Conservation (phyloP, 1,284 basidiomycete species). For the Fomes fomentarius region DNA sequence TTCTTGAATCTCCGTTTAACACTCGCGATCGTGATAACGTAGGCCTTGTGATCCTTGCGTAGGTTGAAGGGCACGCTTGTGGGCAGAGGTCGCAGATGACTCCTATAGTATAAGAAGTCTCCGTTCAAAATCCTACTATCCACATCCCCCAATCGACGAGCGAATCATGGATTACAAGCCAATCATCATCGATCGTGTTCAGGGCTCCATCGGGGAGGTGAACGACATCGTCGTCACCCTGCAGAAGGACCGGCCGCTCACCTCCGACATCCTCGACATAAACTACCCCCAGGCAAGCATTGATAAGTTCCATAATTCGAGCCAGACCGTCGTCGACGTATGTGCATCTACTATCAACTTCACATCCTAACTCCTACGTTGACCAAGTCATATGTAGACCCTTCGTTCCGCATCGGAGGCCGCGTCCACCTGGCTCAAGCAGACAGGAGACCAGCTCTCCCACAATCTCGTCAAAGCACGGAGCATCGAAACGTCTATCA, state of each 20-base stretch:
- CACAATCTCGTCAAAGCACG: conserved; percentile 3
- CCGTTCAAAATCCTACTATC: too few relatives aligned
- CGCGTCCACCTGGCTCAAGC: background rate
- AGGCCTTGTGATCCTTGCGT: too few relatives aligned
- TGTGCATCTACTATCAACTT: background rate
- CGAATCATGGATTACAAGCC: background rate
- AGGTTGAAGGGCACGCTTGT: too few relatives aligned
- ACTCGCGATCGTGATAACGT: too few relatives aligned
- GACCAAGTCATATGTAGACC: background rate
- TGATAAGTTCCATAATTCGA: background rate
- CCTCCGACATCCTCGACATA: conserved; percentile 4
- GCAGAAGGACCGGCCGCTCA: background rate
- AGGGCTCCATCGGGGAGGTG: background rate
- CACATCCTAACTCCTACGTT: background rate
- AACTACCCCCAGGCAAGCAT: conserved; percentile 6
- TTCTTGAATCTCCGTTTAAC: background rate
- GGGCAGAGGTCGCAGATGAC: too few relatives aligned
- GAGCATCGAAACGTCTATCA: background rate
- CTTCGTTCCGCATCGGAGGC: background rate
- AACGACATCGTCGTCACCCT: conserved; percentile 6
- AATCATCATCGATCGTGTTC: background rate
- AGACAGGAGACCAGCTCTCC: conserved; percentile 1
- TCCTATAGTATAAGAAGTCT: too few relatives aligned
- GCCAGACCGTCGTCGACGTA: background rate
- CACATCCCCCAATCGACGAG: background rate